Evolutionary conservation across 305 asterid genomes (phyloP).

Genomic region (Petunia hybrid): DNA sequence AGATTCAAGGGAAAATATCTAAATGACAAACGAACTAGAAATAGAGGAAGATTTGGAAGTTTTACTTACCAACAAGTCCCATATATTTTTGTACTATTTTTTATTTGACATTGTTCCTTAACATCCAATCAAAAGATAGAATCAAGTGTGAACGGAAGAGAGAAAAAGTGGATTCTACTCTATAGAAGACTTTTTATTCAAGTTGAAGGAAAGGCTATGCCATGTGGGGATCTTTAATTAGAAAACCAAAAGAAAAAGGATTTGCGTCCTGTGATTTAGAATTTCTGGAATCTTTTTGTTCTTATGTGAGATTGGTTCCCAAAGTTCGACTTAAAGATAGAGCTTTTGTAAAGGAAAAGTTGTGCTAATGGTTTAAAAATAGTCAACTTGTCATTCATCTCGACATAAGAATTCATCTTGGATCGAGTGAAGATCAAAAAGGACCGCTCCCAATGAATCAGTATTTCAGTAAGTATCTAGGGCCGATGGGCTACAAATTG

Average conservation of each 20-base stretch:
- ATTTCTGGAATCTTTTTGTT: constrained; percentile 7
- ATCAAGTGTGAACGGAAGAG: constrained; percentile 9
- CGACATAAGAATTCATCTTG: neutral
- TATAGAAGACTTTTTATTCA: neutral
- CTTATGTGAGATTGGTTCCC: neutral
- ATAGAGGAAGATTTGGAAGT: neutral
- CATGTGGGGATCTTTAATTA: constrained; percentile 1
- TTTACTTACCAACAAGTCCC: neutral
- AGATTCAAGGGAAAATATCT: neutral
- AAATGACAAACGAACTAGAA: too few relatives aligned
- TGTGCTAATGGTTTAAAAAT: neutral
- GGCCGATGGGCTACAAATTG: neutral
- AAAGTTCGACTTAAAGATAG: neutral
- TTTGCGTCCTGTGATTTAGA: neutral
- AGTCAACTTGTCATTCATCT: neutral
- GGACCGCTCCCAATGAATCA: neutral
- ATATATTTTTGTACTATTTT: neutral
- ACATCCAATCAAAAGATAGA: constrained; percentile 17
- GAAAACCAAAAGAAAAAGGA: neutral
- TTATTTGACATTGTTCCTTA: neutral
- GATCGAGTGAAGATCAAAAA: neutral
- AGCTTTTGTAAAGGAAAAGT: constrained; percentile 1
- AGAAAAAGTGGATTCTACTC: constrained; percentile 18
- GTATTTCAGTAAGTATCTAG: neutral
- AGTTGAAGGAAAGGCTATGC: constrained; percentile 10